These are phyloP conservation scores for Sonneratia alba DNA, from an alignment of 345 rosid genomes.

Conservation along the genomic window DNA sequence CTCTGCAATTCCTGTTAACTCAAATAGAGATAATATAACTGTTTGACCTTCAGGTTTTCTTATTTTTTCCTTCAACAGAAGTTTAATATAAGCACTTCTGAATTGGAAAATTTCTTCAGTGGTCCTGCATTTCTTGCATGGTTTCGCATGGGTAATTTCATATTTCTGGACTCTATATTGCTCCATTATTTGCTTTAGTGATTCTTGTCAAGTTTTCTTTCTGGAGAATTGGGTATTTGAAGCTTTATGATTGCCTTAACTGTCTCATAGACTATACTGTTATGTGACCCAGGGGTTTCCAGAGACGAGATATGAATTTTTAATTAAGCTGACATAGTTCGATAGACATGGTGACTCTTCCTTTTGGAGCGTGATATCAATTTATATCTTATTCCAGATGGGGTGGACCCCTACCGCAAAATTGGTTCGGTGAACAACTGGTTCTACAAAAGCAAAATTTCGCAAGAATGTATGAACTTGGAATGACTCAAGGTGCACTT, in stretches of 20 bases:
- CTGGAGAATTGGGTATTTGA: neutral
- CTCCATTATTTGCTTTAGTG: neutral
- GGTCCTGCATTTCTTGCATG: slow-evolving; percentile 81
- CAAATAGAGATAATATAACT: neutral
- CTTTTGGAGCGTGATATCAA: neutral
- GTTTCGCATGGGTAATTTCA: slow-evolving; percentile 69
- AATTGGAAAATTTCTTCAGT: slow-evolving; percentile 60
- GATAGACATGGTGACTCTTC: neutral
- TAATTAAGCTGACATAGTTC: neutral
- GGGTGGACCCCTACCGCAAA: slow-evolving; percentile 70
- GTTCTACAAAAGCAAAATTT: slow-evolving; percentile 53
- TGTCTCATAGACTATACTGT: no score
- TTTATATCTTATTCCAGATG: slow-evolving; percentile 26
- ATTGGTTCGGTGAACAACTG: slow-evolving; percentile 58
- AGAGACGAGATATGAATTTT: no score
- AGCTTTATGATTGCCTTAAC: neutral
- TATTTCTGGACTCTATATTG: slow-evolving; percentile 15
- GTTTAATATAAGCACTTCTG: slow-evolving; percentile 39
- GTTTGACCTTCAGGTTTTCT: neutral
- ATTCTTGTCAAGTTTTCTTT: neutral
- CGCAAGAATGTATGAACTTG: slow-evolving; percentile 53
- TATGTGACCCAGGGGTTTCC: no score
- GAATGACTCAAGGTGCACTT: slow-evolving; percentile 61
- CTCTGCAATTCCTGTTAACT: neutral
- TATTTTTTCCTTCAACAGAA: slow-evolving; percentile 26